Conservation (phyloP, 2,329 filamentous ascomycete species). For the Fusarium falciforme region DNA sequence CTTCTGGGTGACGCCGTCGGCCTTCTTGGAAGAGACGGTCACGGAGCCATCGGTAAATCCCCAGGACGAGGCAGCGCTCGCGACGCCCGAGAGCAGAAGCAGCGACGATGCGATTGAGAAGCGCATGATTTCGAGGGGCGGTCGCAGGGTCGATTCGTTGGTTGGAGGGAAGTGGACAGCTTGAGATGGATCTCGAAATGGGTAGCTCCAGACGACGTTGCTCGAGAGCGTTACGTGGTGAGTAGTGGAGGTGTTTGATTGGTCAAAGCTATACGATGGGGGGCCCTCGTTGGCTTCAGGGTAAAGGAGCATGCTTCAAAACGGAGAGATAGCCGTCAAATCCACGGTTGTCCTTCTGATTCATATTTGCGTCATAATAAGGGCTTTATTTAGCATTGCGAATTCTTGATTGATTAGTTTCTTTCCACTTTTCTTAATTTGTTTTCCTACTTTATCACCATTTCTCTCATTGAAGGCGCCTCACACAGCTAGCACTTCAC, state of each 20-base stretch:
- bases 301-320: constrained; percentile 8
- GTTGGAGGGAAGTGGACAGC: constrained; percentile 47
- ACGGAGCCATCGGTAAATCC: constrained; percentile 79
- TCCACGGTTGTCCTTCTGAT: neutral
- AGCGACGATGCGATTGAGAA: constrained; percentile 52
- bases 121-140: constrained; percentile 49
- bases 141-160: constrained; percentile 32
- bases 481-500: neutral
- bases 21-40: constrained; percentile 74
- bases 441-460: neutral
- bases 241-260: constrained; percentile 37
- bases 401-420: neutral
- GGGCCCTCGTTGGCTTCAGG: constrained; percentile 17
- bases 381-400: neutral
- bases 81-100: constrained; percentile 62
- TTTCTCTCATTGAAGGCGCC: neutral
- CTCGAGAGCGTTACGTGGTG: constrained; percentile 46
- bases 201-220: constrained; percentile 16
- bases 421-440: neutral
- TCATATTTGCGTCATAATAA: neutral
- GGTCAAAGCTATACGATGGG: constrained; percentile 36
- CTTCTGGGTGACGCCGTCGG: constrained; percentile 73
- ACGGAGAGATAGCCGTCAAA: neutral
- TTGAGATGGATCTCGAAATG: constrained; percentile 41
- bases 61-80: constrained; percentile 71